A percentile compares a stretch with the other conserved stretches of the same genome.
Evolutionary conservation across 345 rosid species (phyloP).

Genomic region (Eucalyptus virginea): DNA sequence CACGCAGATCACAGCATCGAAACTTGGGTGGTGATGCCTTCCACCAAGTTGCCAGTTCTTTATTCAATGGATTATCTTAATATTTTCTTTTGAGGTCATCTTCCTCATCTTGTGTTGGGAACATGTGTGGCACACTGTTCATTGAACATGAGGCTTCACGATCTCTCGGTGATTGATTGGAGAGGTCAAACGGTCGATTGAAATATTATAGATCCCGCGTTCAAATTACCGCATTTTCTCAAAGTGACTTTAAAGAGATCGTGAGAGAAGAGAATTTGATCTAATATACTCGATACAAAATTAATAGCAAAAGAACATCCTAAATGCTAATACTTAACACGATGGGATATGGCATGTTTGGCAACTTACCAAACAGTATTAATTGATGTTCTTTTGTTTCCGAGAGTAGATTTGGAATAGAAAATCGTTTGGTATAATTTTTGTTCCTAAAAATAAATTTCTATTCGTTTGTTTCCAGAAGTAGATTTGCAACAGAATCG

Average conservation of each 20-base stretch:
- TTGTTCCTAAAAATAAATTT: fast-evolving
- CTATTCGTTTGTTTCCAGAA: fast-evolving
- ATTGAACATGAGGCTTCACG: background rate
- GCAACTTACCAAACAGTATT: fast-evolving
- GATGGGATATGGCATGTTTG: too few species aligned
- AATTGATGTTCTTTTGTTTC: fast-evolving
- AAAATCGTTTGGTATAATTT: too few species aligned
- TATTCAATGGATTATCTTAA: background rate
- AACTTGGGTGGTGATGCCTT: background rate
- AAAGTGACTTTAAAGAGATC: background rate
- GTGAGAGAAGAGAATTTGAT: background rate
- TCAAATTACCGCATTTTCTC: background rate
- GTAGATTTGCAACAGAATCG: fast-evolving
- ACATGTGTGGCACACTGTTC: background rate
- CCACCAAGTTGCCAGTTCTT: background rate
- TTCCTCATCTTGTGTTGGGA: background rate
- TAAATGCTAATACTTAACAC: too few species aligned
- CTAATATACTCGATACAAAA: background rate
- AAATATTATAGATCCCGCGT: background rate
- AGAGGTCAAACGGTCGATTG: background rate
- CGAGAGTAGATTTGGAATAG: fast-evolving
- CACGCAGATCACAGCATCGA: background rate
- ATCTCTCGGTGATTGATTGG: background rate
- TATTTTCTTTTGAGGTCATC: background rate
- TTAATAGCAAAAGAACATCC: background rate